phyloP scores from a whole-genome alignment of 495 filamentous ascomycete genomes.

The Penicillium subrubescens region DNA sequence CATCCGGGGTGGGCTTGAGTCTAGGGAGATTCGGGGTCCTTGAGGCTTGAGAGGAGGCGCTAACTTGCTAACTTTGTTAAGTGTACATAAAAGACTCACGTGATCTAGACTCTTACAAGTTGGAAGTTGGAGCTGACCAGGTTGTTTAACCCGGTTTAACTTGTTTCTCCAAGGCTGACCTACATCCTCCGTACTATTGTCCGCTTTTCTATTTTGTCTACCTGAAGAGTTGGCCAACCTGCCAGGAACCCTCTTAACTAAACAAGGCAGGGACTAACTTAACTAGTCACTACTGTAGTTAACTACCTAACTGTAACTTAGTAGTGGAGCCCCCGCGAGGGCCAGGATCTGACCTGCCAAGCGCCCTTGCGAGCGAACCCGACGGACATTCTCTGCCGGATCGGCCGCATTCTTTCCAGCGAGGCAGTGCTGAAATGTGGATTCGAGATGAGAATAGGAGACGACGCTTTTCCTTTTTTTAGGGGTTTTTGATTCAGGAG shows the following conservation, averaged over 20 bases:
- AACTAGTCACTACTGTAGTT: not conserved
- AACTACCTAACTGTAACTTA: not conserved
- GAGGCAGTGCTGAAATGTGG: slow-evolving; percentile 25
- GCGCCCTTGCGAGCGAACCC: slow-evolving; percentile 11
- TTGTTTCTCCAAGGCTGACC: not conserved
- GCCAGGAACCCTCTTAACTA: too few relatives aligned
- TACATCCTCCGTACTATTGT: not conserved
- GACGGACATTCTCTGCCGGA: slow-evolving; percentile 17
- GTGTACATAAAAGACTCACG: not conserved
- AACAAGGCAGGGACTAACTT: not conserved
- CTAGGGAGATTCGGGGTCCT: not conserved
- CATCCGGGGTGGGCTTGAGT: slow-evolving; percentile 1
- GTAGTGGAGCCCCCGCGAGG: not conserved
- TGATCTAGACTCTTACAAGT: not conserved
- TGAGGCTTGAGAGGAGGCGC: not conserved
- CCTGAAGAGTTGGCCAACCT: not conserved
- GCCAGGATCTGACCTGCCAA: not conserved
- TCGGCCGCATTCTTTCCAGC: slow-evolving; percentile 21
- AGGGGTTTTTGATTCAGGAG: not conserved
- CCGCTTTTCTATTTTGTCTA: not conserved
- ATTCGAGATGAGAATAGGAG: slow-evolving; percentile 6
- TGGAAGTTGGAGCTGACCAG: too few relatives aligned
- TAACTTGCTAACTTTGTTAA: not conserved
- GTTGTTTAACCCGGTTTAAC: too few relatives aligned
- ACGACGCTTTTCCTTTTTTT: not conserved